A percentile compares a stretch with the other conserved stretches of the same genome.
phyloP scores from a whole-genome alignment of 2,329 filamentous ascomycete genomes.

The Venturia nashicola region DNA sequence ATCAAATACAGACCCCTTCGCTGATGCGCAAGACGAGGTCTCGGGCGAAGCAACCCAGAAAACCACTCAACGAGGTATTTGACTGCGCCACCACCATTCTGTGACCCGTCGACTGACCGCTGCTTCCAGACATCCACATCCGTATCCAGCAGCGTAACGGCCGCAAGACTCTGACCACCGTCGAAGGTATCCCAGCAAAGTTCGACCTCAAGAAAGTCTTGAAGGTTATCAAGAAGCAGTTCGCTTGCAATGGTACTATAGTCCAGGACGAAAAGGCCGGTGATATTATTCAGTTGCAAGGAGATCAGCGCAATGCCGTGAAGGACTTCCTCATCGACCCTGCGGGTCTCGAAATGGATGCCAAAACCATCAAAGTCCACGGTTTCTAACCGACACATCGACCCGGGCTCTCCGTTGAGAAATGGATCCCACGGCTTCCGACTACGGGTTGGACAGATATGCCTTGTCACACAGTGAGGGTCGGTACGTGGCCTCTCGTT shows the following conservation, averaged over 20 bases:
- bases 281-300: constrained; percentile 79
- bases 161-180: constrained; percentile 99
- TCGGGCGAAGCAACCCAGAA: constrained; percentile 5
- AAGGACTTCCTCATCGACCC: constrained; percentile 95
- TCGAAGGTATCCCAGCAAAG: constrained; percentile 97
- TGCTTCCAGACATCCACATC: constrained; percentile 7
- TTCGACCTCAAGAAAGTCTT: constrained; percentile 99
- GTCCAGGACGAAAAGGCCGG: constrained; percentile 51
- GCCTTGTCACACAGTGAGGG: constrained; percentile 3
- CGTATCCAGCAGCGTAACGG: constrained; percentile 85
- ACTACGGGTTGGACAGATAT: background rate
- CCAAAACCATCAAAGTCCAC: constrained; percentile 90
- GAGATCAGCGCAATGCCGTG: constrained; percentile 97
- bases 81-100: background rate
- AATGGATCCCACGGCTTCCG: constrained; percentile 1
- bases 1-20: constrained; percentile 8
- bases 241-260: constrained; percentile 99
- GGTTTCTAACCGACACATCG: constrained; percentile 42
- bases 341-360: constrained; percentile 85
- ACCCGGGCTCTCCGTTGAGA: constrained; percentile 9
- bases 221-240: constrained; percentile 99
- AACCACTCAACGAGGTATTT: constrained; percentile 1
- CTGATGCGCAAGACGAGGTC: constrained; percentile 9
- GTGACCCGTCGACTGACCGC: background rate
- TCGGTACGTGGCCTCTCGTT: background rate